phyloP scores from a whole-genome alignment of 352 stramenopile species.

The Phytophthora sp. region DNA sequence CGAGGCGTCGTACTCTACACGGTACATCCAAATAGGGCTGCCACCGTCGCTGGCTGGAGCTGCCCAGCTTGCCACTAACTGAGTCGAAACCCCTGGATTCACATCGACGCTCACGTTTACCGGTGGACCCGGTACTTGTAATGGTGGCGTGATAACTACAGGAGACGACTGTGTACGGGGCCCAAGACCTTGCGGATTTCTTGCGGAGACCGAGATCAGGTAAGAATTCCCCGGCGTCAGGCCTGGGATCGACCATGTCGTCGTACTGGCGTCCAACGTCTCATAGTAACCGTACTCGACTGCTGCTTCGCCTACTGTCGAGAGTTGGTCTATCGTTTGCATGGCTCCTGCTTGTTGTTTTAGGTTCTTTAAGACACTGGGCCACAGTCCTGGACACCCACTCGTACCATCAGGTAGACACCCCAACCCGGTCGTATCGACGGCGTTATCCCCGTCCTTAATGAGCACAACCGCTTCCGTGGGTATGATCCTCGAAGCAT shows the following conservation, averaged over 20 bases:
- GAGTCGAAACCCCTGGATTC: constrained; percentile 77
- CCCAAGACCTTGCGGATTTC: constrained; percentile 82
- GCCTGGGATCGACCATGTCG: constrained; percentile 72
- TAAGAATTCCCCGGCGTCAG: constrained; percentile 82
- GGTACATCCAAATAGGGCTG: constrained; percentile 72
- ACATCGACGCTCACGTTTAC: constrained; percentile 75
- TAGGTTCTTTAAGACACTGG: constrained; percentile 4
- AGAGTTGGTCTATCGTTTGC: constrained; percentile 21
- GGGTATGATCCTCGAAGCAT: constrained; percentile 67
- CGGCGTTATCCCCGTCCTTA: constrained; percentile 84
- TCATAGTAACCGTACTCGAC: constrained; percentile 76
- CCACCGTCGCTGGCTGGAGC: constrained; percentile 64
- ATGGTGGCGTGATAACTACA: constrained; percentile 53
- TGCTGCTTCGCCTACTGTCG: constrained; percentile 55
- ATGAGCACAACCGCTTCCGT: constrained; percentile 50
- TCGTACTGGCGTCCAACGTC: constrained; percentile 57
- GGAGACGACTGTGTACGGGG: constrained; percentile 49
- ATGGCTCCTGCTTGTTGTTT: constrained; percentile 10
- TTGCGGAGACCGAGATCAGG: constrained; percentile 87
- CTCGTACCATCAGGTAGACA: constrained; percentile 55
- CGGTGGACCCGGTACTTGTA: constrained; percentile 81
- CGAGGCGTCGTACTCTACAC: constrained; percentile 76
- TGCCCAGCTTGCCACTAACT: constrained; percentile 62
- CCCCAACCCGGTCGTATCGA: constrained; percentile 43
- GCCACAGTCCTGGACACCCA: constrained; percentile 60